Conservation (phyloP, 208 protist species). For the Leishmania tarentolae region DNA sequence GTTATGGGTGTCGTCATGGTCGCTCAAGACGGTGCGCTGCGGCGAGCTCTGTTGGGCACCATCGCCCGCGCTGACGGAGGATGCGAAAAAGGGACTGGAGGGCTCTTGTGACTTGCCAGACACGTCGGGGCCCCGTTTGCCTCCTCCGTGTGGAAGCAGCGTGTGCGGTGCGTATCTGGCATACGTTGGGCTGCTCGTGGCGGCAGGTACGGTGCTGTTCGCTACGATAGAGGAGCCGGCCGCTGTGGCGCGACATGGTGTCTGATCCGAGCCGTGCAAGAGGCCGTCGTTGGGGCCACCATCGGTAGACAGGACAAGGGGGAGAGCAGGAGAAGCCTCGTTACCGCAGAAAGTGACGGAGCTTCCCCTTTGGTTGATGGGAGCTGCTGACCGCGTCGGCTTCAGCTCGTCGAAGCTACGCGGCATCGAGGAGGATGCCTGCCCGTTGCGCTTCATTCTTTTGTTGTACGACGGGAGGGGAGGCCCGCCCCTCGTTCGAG, state of each 20-base stretch:
- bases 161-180: not conserved
- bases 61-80: not conserved
- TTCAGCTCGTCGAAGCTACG: constrained; percentile 25
- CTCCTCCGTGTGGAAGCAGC: not conserved
- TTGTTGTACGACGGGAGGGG: not conserved
- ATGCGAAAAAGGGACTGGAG: not conserved
- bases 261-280: not conserved
- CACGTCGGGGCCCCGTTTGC: not conserved
- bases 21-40: not conserved
- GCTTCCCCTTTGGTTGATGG: not conserved
- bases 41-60: not conserved
- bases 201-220: not conserved
- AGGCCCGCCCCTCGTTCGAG: not conserved
- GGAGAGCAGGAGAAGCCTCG: not conserved
- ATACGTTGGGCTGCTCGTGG: not conserved
- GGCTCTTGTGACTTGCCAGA: not conserved
- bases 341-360: not conserved
- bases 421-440: constrained; percentile 5
- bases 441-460: constrained; percentile 21
- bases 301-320: not conserved
- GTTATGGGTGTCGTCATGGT: not conserved
- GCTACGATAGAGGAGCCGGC: not conserved
- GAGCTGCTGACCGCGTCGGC: not conserved
- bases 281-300: not conserved
- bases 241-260: not conserved